Evolutionary conservation across 1,284 basidiomycete genomes (phyloP).

Genomic region (Sporisorium iseilematis-ciliati): DNA sequence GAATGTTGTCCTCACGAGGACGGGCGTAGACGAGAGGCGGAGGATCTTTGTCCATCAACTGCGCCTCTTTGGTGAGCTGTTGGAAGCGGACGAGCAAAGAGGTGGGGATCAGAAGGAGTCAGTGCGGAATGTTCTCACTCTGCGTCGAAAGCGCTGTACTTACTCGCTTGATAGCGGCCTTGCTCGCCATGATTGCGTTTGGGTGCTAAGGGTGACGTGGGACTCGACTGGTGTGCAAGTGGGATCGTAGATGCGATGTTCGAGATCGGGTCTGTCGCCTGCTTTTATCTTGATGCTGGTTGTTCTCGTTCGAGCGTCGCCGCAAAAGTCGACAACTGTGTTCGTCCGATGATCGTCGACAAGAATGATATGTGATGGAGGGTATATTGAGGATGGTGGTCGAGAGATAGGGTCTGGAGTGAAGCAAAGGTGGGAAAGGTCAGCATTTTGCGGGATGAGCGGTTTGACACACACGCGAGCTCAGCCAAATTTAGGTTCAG

Average conservation of each 20-base stretch:
- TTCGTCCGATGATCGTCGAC: too few species aligned
- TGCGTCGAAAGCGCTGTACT: not conserved
- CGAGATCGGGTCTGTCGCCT: too few species aligned
- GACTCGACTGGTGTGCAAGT: not conserved
- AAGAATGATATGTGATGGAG: too few species aligned
- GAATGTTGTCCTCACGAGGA: conserved; percentile 95
- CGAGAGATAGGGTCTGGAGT: too few species aligned
- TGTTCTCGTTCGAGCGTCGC: too few species aligned
- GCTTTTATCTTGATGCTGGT: too few species aligned
- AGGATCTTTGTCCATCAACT: conserved; percentile 90
- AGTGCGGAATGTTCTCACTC: not conserved
- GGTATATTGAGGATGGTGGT: too few species aligned
- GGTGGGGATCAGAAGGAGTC: not conserved
- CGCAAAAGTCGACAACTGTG: too few species aligned
- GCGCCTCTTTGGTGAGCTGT: conserved; percentile 88
- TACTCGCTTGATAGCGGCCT: conserved; percentile 52
- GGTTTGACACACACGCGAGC: too few species aligned
- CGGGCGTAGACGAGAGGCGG: conserved; percentile 93
- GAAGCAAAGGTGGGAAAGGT: too few species aligned
- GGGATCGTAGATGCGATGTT: not conserved
- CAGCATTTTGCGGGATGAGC: too few species aligned
- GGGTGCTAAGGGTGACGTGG: not conserved
- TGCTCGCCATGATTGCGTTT: conserved; percentile 38
- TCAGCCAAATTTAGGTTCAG: too few species aligned
- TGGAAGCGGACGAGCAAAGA: not conserved